A percentile compares a stretch with the other conserved stretches of the same genome.
Conservation (phyloP, 371 early-diverging fungal species). For the Sporodiniella umbellata region DNA sequence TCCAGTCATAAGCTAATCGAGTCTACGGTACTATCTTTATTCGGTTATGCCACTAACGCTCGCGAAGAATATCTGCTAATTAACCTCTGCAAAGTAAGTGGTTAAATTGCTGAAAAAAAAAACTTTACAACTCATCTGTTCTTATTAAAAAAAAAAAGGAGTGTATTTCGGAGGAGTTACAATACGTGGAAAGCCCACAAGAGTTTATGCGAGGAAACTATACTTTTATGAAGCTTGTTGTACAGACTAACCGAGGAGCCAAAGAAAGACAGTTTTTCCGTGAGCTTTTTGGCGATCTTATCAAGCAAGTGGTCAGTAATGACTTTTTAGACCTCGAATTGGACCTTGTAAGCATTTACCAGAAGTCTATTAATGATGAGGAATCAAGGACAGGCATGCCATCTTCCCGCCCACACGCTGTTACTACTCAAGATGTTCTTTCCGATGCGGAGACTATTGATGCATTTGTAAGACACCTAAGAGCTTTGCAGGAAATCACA, state of each 20-base stretch:
- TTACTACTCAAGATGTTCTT: slow-evolving; percentile 78
- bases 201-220: slow-evolving; percentile 95
- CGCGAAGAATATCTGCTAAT: slow-evolving; percentile 97
- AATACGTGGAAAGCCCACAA: slow-evolving; percentile 74
- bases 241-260: slow-evolving; percentile 91
- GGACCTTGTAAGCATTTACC: slow-evolving; percentile 91
- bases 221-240: slow-evolving; percentile 91
- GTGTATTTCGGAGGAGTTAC: slow-evolving; percentile 86
- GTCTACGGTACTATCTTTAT: slow-evolving; percentile 89
- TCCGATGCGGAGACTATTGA: slow-evolving; percentile 84
- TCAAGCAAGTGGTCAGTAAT: slow-evolving; percentile 75
- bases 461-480: slow-evolving; percentile 71
- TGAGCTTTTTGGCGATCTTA: slow-evolving; percentile 77
- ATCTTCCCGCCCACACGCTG: slow-evolving; percentile 72
- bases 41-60: slow-evolving; percentile 92
- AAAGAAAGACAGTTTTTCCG: slow-evolving; percentile 93
- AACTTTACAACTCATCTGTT: not conserved
- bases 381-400: slow-evolving; percentile 88
- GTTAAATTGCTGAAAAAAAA: not conserved
- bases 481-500: slow-evolving; percentile 75
- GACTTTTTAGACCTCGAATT: slow-evolving; percentile 83
- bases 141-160: slow-evolving; percentile 44
- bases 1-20: slow-evolving; percentile 74
- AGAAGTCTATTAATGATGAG: slow-evolving; percentile 82
- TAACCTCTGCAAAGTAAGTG: slow-evolving; percentile 84